These are phyloP conservation scores for Auricularia heimuer DNA, from an alignment of 768 basidiomycete genomes.

Conservation along the genomic window DNA sequence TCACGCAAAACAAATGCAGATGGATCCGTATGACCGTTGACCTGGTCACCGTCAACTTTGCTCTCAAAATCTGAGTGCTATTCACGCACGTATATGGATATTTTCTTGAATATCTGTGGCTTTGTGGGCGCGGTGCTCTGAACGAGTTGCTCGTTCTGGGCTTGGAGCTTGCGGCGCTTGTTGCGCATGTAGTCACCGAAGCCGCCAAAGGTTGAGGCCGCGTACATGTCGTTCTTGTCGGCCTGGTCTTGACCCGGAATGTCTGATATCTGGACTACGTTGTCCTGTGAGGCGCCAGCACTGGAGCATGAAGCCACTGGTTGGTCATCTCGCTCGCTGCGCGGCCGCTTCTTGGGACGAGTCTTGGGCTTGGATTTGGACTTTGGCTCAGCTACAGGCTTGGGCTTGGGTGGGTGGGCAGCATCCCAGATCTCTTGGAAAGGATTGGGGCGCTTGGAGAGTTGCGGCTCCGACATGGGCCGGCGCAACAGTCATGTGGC, in stretches of 20 bases:
- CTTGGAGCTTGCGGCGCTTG: conserved; percentile 84
- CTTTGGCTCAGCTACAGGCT: too few species aligned
- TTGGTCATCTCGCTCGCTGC: too few species aligned
- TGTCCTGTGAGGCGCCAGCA: neutral
- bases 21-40: conserved; percentile 84
- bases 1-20: conserved; percentile 76
- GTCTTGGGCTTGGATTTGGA: too few species aligned
- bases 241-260: neutral
- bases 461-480: too few species aligned
- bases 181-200: conserved; percentile 84
- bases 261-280: neutral
- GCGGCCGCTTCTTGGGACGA: too few species aligned
- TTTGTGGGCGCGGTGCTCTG: conserved; percentile 17
- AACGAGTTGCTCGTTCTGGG: conserved; percentile 49
- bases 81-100: conserved; percentile 73
- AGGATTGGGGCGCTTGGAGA: too few species aligned
- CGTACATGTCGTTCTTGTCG: conserved; percentile 41
- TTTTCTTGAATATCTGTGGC: conserved; percentile 55
- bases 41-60: conserved; percentile 32
- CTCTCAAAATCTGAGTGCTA: neutral
- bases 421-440: too few species aligned
- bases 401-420: too few species aligned
- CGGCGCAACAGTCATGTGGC: too few species aligned
- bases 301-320: too few species aligned
- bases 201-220: conserved; percentile 68